Evolutionary conservation across 306 rosid species (phyloP).

Genomic region (Arachis stenosperma): DNA sequence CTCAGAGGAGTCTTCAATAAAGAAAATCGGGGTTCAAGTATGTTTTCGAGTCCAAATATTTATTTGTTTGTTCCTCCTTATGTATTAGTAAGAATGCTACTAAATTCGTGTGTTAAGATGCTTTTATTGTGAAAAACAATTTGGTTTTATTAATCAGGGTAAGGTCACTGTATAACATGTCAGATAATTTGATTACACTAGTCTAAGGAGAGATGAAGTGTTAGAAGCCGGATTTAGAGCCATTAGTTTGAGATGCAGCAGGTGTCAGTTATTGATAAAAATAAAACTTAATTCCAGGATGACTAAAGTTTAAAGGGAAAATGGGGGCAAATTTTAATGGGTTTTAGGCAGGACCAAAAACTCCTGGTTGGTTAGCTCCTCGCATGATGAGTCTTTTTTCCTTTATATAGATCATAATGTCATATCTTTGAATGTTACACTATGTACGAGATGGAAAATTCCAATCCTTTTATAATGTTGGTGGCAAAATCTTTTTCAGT

Average conservation of each 20-base stretch:
- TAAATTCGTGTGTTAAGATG: neutral
- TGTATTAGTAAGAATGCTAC: conserved; percentile 16
- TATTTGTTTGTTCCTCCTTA: conserved; percentile 24
- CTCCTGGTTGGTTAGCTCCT: neutral
- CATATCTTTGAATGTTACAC: neutral
- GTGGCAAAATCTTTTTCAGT: no score
- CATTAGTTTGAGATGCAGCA: neutral
- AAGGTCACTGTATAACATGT: conserved; percentile 4
- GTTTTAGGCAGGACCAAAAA: no score
- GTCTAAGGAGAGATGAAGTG: neutral
- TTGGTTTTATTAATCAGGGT: neutral
- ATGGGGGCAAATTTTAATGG: no score
- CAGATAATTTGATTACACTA: neutral
- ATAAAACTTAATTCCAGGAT: neutral
- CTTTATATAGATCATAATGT: neutral
- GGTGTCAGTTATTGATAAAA: neutral
- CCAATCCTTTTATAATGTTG: neutral
- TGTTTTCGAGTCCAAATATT: conserved; percentile 2
- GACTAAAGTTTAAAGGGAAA: neutral
- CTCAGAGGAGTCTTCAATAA: conserved; percentile 87
- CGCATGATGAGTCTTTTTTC: neutral
- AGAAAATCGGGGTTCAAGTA: conserved; percentile 85
- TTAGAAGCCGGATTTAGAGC: neutral
- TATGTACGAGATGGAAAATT: neutral
- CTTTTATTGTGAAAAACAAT: neutral